A percentile compares a stretch with the other conserved stretches of the same genome.
These are phyloP conservation scores for Murraya paniculata DNA, from an alignment of 345 rosid species.

Conservation along the genomic window DNA sequence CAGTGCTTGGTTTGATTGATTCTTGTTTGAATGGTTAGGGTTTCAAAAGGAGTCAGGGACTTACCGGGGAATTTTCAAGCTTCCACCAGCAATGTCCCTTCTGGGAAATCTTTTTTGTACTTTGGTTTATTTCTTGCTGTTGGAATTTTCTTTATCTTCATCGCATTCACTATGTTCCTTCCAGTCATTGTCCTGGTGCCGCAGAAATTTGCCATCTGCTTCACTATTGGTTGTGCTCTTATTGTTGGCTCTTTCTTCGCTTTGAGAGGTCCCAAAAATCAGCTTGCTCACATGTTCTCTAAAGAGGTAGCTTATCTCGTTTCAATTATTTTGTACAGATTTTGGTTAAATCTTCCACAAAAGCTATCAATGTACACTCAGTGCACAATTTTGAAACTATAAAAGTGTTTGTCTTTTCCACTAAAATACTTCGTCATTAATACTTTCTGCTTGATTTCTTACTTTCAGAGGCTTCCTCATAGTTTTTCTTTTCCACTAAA, in stretches of 20 bases:
- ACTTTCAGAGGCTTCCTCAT: slow-evolving; percentile 62
- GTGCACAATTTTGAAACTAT: neutral
- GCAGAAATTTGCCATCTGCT: slow-evolving; percentile 70
- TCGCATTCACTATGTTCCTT: slow-evolving; percentile 68
- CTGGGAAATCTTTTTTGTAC: slow-evolving; percentile 57
- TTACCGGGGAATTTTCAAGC: slow-evolving; percentile 57
- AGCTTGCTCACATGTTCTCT: slow-evolving; percentile 58
- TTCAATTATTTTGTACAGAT: neutral
- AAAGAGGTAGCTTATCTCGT: slow-evolving; percentile 42
- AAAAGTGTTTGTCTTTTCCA: neutral
- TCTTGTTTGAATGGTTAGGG: slow-evolving; percentile 25
- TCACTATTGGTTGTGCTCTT: slow-evolving; percentile 55
- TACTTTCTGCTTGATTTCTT: neutral
- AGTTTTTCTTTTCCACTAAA: neutral
- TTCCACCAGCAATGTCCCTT: slow-evolving; percentile 51
- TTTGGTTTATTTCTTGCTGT: slow-evolving; percentile 53
- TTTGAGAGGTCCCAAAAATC: slow-evolving; percentile 60
- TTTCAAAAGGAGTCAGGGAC: slow-evolving; percentile 58
- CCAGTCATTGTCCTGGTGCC: slow-evolving; percentile 73
- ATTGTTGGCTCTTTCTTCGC: slow-evolving; percentile 65
- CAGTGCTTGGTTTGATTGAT: neutral
- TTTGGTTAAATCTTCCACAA: neutral
- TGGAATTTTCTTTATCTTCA: slow-evolving; percentile 60
- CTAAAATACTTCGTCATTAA: neutral
- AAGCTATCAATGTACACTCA: neutral